phyloP scores from a whole-genome alignment of 179 eudicot genomes.

The Pouteria campechiana region DNA sequence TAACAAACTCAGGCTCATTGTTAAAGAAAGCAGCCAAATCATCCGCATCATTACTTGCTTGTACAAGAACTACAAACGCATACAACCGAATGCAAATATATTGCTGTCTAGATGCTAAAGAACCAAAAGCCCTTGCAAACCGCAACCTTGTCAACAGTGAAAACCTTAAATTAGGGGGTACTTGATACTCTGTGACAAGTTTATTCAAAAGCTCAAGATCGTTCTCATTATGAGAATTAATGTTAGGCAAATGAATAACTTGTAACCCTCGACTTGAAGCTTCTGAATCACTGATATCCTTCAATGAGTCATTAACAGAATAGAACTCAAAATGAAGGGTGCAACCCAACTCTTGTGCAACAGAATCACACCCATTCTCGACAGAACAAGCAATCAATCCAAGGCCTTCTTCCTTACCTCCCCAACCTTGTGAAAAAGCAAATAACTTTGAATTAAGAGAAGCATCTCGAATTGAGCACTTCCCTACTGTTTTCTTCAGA shows the following conservation, averaged over 20 bases:
- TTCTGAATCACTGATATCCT: conserved; percentile 12
- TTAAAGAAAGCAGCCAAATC: conserved; percentile 75
- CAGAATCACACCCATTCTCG: conserved; percentile 56
- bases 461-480: conserved; percentile 66
- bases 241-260: conserved; percentile 65
- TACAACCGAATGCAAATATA: conserved; percentile 79
- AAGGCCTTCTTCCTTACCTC: conserved; percentile 96
- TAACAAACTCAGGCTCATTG: conserved; percentile 86
- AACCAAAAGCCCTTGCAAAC: conserved; percentile 85
- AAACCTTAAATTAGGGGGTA: conserved; percentile 69
- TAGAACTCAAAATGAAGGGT: conserved; percentile 96
- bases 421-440: conserved; percentile 98
- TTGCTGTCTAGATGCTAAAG: conserved; percentile 62
- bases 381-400: conserved; percentile 85
- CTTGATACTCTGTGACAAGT: conserved; percentile 53
- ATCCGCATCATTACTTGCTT: conserved; percentile 75
- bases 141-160: conserved; percentile 81
- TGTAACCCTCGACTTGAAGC: conserved; percentile 54
- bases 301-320: conserved; percentile 37
- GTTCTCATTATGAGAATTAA: conserved; percentile 38
- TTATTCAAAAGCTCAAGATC: conserved; percentile 74
- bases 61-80: conserved; percentile 87
- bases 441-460: conserved; percentile 74
- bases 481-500: conserved; percentile 83
- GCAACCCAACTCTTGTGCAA: conserved; percentile 59